Evolutionary conservation across 441 rosid species (phyloP).

Genomic region (Jatropha podagrica): DNA sequence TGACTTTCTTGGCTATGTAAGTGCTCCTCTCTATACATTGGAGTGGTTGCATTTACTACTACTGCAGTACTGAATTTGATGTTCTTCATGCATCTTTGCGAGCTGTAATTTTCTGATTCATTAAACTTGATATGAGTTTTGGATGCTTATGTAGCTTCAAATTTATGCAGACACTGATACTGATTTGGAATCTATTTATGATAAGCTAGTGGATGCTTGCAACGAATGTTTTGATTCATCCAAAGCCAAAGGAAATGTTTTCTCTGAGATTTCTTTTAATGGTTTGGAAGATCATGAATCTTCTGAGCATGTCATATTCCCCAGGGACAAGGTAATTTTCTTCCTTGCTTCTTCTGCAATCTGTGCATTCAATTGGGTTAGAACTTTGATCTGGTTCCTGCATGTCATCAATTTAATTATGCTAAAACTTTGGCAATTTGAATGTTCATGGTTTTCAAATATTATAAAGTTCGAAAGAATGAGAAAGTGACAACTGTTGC

Average conservation of each 20-base stretch:
- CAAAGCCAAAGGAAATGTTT: constrained; percentile 20
- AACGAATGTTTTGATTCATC: constrained; percentile 23
- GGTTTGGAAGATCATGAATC: constrained; percentile 30
- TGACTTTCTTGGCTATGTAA: neutral
- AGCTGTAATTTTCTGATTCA: neutral
- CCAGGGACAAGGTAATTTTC: constrained; percentile 53
- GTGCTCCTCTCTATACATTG: too few relatives aligned
- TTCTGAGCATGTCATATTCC: constrained; percentile 32
- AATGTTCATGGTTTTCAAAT: constrained; percentile 5
- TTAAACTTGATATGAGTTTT: neutral
- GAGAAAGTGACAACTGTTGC: neutral
- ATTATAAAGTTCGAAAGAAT: constrained; percentile 1
- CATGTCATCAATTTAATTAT: constrained; percentile 5
- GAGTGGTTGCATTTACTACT: neutral
- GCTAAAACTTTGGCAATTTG: constrained; percentile 10
- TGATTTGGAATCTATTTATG: constrained; percentile 33
- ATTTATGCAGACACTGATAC: constrained; percentile 38
- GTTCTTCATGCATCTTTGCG: neutral
- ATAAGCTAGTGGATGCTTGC: constrained; percentile 20
- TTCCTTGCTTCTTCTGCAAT: constrained; percentile 6
- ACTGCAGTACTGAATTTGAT: neutral
- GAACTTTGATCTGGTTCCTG: constrained; percentile 5
- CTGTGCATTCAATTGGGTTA: neutral
- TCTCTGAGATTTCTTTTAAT: constrained; percentile 22
- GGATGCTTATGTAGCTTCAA: constrained; percentile 6